Base-by-base conservation (phyloP, 1,284 basidiomycete genomes). In the Irpex sp. region DNA sequence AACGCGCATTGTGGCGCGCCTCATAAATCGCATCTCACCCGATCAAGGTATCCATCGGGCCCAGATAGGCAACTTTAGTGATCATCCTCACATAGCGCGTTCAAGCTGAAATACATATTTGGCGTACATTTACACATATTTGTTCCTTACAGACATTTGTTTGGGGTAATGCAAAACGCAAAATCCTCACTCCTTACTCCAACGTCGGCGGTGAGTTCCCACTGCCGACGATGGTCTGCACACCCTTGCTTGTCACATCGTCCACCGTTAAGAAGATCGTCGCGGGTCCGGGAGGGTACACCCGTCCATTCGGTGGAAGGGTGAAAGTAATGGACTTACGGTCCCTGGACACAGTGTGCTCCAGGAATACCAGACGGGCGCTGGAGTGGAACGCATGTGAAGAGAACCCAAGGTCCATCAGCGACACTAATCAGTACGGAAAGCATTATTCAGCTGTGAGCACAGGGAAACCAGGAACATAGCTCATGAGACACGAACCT, bases 201-300 rank as follows among this genome's bases (percentile, higher is more conserved):
- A 61, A 28, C 7, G 60, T 61, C 49, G 60, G 60, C 49, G 60
- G 60, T 3, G 60, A 37, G 37, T 47, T 54, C 9, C 63, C 63
- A 28, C 57, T 64, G 48, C 63, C 63, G 35, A 61, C 57, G 54
- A 64, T 64, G 28, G 61, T 48, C n/a, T 59, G 60, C 35, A 52
- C 51, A 9, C 63, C 63, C 5, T n/a, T 16, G 37, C 60, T 59
- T 23, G 63, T 55, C 45, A 64, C 63, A 49, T 64, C 59, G 54
- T 64, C 63, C 33, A 83, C 73, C 64, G 67, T 80, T 68, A 71
- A 70, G 77, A 72, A 84, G 69, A 74, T 73, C 66, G 57, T 68
- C 63, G 75, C 84, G 14, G 81, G 82, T 10, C 83, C 84, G 23
- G 82, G 80, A 7, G 80, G 81, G 65, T 80, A 81, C 21, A 83